Evolutionary conservation across 257 asterid species (phyloP).

Genomic region (Petunia axillaris): DNA sequence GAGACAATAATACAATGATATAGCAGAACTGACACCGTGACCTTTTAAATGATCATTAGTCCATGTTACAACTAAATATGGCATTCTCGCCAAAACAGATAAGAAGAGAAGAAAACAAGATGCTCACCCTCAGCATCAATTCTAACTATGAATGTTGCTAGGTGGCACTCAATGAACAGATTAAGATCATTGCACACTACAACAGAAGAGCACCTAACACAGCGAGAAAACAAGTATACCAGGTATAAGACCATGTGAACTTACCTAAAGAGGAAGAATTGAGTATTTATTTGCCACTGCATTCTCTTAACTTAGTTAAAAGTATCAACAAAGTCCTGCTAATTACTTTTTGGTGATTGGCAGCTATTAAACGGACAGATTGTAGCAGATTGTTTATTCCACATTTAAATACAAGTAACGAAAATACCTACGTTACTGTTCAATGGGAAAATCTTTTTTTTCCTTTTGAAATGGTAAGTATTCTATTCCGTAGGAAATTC

Average conservation of each 20-base stretch:
- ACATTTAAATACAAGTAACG: background rate
- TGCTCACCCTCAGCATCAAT: background rate
- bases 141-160: background rate
- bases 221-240: constrained; percentile 6
- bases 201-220: background rate
- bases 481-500: background rate
- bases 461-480: too few species aligned
- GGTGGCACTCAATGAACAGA: constrained; percentile 5
- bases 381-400: background rate
- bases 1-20: constrained; percentile 15
- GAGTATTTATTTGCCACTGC: background rate
- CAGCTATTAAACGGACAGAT: background rate
- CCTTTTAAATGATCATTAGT: constrained; percentile 1
- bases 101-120: constrained; percentile 12
- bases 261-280: background rate
- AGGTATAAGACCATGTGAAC: background rate
- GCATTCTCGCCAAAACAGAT: background rate
- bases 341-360: background rate
- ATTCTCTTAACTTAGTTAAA: background rate
- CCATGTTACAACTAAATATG: background rate
- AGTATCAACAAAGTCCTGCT: background rate
- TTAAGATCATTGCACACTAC: constrained; percentile 3
- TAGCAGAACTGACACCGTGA: background rate
- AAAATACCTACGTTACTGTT: background rate
- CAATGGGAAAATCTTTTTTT: background rate